Base-by-base conservation (phyloP, 805 yeast genomes). In the Hermanozyma aechmeae region DNA sequence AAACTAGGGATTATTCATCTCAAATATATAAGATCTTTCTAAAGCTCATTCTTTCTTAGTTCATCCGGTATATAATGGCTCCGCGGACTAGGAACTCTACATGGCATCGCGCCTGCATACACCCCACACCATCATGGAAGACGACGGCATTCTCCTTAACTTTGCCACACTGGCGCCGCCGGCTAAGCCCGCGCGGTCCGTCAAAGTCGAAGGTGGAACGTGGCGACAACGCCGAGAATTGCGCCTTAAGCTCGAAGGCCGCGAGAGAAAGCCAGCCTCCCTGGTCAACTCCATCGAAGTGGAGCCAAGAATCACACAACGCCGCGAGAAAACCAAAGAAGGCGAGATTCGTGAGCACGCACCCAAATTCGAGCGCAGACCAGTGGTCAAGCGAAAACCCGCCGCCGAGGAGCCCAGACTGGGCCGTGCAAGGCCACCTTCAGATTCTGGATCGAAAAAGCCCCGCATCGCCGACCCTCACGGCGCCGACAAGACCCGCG, bases 171-270 rank as follows among this genome's bases (percentile, higher is more conserved):
- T 40, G 8, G 48, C 53, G 6, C 44, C 27, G 2, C 33, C 48
- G 11, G 47, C 42, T 9, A 38, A 42, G 16, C 34, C 47, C 3
- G 39, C 58, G 5, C 37, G 39, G 33, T 44, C 29, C 9, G 39
- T 35, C 23, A 74, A 68, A 45, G 68, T 75, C 2, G 61, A 70
- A 2, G 89, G 89, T 21, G 95, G 93, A 11, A 69, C 68, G 39
- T 84, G 95, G 95, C 78, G 71, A 43, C 93, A 84, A 33, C 68
- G 94, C 38, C 61, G 92, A 42, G 73, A 71, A 47, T 57, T 72
- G 34, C 76, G 73, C 44, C 61, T 69, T 43, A 51, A 65, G 31
- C 47, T 63, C 22, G 61, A 61, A 39, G 79, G 76, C 16, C 61
- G 71, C 41, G 55, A 51, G 5, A 40, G 54, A 29, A 44, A 32